Evolutionary conservation across 768 basidiomycete genomes (phyloP), one percentile per base, ranked within the genome.

Genomic region (Lactarius akahatsu): DNA sequence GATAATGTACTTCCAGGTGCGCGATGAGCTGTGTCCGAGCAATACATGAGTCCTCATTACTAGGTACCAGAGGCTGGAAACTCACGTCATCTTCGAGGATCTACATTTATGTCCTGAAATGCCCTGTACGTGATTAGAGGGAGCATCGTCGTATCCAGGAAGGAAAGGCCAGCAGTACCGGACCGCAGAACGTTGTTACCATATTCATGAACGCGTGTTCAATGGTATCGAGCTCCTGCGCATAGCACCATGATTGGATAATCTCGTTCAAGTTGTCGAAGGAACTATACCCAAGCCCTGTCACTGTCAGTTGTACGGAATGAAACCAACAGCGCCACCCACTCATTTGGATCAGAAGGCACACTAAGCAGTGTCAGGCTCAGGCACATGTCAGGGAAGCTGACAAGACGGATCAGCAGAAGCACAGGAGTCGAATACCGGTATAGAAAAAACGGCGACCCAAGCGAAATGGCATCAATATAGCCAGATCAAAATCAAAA

Each of bases 161-260:
- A 28, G 47, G 4, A 6, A 26, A 34, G 50, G 13, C 13, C 11
- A 2, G 26, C 65, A n/a, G 60, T 58, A 70, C 73, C 64, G 61
- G 68, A 41, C 69, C 69, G 18, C 67, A 71, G 40, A 71, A 54
- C 59, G 66, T 66, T 13, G 62, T 57, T 20, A 71, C 65, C 9
- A 74, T 62, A 41, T 74, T 72, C 56, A 71, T 63, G 32, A 71
- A 64, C 32, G 72, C 64, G 38, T 74, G 70, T 47, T 74, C 73
- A 18, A 72, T 57, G 6, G 66, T 69, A 32, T 71, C 65, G n/a
- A 72, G 26, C 32, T 73, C 69, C 15, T 71, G 63, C 26, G 73
- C 72, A 57, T 71, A 71, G 26, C 65, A 71, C 73, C 73, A 74
- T 30, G 72, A 60, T 23, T 71, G 64, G n/a, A 72, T 55, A 7